Conservation (phyloP, 148 eudicot species). For the Heliamphora exappendiculata region DNA sequence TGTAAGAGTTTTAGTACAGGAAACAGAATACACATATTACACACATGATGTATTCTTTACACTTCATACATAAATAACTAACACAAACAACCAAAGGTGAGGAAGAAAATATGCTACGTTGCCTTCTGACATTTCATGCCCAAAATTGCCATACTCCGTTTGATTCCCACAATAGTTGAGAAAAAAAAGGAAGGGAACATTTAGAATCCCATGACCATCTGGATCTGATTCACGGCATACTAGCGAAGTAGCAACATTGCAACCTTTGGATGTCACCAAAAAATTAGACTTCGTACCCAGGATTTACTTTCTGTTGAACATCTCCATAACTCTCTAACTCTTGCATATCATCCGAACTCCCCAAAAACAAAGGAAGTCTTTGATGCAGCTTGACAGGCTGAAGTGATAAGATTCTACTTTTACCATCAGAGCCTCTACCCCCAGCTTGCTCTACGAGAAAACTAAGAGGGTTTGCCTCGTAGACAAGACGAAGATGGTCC, state of each 20-base stretch:
- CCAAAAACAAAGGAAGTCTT: constrained; percentile 79
- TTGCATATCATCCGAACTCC: constrained; percentile 85
- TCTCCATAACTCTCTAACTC: constrained; percentile 86
- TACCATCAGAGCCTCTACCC: constrained; percentile 92
- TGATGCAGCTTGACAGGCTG: constrained; percentile 87
- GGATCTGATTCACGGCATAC: neutral
- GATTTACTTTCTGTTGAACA: constrained; percentile 91
- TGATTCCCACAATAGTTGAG: neutral
- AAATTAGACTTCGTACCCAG: constrained; percentile 84
- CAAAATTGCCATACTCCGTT: neutral
- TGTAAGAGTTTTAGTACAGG: neutral
- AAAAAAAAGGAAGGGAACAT: neutral
- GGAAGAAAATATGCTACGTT: neutral
- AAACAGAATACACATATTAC: neutral
- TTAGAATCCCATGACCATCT: neutral
- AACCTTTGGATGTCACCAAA: neutral
- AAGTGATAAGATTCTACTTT: constrained; percentile 57
- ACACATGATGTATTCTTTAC: neutral
- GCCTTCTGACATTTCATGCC: neutral
- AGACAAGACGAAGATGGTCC: constrained; percentile 94
- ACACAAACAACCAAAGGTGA: neutral
- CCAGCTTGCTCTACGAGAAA: constrained; percentile 91
- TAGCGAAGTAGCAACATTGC: neutral
- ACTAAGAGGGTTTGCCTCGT: constrained; percentile 91
- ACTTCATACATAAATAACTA: no score